phyloP scores from a whole-genome alignment of 2,329 filamentous ascomycete genomes.

The Calonectria pseudoturangicola region DNA sequence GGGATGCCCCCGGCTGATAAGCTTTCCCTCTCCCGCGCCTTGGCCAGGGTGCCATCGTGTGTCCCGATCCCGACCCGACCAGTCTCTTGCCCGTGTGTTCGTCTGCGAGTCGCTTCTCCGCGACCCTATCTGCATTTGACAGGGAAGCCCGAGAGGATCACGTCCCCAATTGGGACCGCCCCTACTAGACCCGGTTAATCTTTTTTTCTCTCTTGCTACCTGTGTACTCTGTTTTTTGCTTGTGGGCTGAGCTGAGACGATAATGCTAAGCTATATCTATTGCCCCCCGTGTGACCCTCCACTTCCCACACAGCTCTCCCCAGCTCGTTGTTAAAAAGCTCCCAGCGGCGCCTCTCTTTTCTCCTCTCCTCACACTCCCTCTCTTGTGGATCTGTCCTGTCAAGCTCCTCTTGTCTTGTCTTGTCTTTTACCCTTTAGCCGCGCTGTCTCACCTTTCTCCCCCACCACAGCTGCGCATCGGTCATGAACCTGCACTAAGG shows the following conservation, averaged over 20 bases:
- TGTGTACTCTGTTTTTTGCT: not conserved
- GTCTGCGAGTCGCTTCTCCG: conserved; percentile 20
- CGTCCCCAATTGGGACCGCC: conserved; percentile 17
- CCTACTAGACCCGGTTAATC: conserved; percentile 17
- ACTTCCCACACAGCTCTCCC: conserved; percentile 20
- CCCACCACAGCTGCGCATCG: not conserved
- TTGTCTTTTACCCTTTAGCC: not conserved
- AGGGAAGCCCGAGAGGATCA: conserved; percentile 25
- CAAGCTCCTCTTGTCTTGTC: not conserved
- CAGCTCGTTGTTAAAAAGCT: conserved; percentile 27
- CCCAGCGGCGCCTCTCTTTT: conserved; percentile 18
- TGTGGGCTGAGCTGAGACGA: conserved; percentile 23
- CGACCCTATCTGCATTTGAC: conserved; percentile 27
- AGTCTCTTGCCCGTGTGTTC: conserved; percentile 3
- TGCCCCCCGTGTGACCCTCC: conserved; percentile 30
- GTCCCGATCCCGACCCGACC: conserved; percentile 14
- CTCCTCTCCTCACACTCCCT: conserved; percentile 26
- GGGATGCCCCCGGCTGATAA: conserved; percentile 36
- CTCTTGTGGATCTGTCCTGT: conserved; percentile 32
- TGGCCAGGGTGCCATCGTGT: conserved; percentile 20
- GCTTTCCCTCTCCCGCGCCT: conserved; percentile 20
- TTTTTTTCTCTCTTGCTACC: not conserved
- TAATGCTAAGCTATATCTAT: conserved; percentile 7
- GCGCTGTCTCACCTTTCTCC: not conserved
- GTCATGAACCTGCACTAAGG: conserved; percentile 8